phyloP scores from a whole-genome alignment of 2,329 filamentous ascomycete species.

The Aspergillus quadricinctus region DNA sequence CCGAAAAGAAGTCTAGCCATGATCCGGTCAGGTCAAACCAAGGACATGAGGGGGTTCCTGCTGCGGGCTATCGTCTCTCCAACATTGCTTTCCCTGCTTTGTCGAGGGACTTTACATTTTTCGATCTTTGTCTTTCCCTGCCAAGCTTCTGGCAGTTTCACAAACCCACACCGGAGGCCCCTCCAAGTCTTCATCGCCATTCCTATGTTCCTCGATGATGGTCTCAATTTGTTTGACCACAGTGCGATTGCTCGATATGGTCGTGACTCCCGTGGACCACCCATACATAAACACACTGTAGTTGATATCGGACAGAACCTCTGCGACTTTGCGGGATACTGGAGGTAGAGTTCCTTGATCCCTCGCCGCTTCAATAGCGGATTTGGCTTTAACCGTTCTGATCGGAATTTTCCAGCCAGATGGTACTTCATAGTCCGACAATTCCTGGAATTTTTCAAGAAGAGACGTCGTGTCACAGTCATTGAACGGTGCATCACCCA shows the following conservation, averaged over 20 bases:
- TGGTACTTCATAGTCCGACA: constrained; percentile 55
- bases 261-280: constrained; percentile 61
- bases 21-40: neutral
- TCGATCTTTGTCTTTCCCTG: constrained; percentile 59
- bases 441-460: constrained; percentile 35
- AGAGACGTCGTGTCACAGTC: constrained; percentile 29
- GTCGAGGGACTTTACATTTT: constrained; percentile 19
- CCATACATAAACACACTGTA: constrained; percentile 67
- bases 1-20: neutral
- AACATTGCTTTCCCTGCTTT: neutral
- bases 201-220: constrained; percentile 51
- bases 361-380: constrained; percentile 31
- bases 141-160: constrained; percentile 60
- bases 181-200: constrained; percentile 45
- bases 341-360: constrained; percentile 42
- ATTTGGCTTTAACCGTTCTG: constrained; percentile 48
- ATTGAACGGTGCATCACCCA: constrained; percentile 45
- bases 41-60: neutral
- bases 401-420: constrained; percentile 59
- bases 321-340: constrained; percentile 40
- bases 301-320: constrained; percentile 58
- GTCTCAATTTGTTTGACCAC: constrained; percentile 63
- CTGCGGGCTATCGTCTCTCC: neutral
- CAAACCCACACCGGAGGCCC: constrained; percentile 64
- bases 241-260: constrained; percentile 66